phyloP scores from a whole-genome alignment of 2,329 filamentous ascomycete genomes.

The Podosphaera aphanis region DNA sequence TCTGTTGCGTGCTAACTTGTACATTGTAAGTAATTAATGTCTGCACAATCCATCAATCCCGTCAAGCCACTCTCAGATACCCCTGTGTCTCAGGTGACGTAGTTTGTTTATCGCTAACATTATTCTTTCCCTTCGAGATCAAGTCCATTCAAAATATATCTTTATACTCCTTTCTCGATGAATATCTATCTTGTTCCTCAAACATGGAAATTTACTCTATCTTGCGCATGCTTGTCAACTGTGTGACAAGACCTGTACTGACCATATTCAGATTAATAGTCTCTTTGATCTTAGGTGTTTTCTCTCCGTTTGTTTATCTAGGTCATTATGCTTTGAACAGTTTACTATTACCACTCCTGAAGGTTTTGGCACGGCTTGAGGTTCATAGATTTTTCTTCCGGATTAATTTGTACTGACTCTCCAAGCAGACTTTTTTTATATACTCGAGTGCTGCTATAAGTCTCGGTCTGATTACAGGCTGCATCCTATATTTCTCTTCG shows the following conservation, averaged over 20 bases:
- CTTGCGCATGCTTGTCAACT: not conserved
- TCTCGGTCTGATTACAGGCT: conserved; percentile 40
- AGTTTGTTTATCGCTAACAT: not conserved
- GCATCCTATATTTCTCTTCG: conserved; percentile 33
- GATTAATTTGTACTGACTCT: conserved; percentile 4
- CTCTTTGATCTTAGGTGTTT: conserved; percentile 5
- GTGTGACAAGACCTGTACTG: conserved; percentile 8
- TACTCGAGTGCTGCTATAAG: conserved; percentile 43
- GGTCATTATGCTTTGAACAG: conserved; percentile 7
- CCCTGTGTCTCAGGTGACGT: not conserved
- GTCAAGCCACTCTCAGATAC: not conserved
- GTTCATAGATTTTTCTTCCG: conserved; percentile 3
- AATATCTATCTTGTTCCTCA: not conserved
- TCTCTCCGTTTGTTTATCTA: conserved; percentile 13
- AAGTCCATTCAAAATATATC: too few relatives aligned
- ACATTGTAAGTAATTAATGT: not conserved
- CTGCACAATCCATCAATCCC: not conserved
- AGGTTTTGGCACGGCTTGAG: conserved; percentile 13
- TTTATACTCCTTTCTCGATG: too few relatives aligned
- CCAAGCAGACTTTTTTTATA: conserved; percentile 18
- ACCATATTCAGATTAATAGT: conserved; percentile 8
- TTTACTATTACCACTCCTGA: conserved; percentile 10
- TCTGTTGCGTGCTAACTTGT: too few relatives aligned
- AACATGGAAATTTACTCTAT: not conserved
- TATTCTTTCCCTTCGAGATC: not conserved